Base-by-base conservation (phyloP, 202 grass and related monocot genomes). In the Setaria italica region DNA sequence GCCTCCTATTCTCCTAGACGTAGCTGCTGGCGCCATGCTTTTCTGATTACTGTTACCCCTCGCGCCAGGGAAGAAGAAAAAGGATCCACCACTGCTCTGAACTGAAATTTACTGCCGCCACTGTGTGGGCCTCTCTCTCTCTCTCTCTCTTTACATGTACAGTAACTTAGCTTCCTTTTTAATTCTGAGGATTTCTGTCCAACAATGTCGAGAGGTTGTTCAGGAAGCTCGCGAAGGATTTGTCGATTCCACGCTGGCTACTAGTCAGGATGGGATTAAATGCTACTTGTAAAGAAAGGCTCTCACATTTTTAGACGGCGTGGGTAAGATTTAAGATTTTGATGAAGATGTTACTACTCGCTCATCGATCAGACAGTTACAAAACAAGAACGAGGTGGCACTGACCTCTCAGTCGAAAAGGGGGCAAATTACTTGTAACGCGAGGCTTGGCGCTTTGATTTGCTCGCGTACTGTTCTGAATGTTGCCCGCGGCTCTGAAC, bases 401-500 rank as follows among this genome's bases (percentile, higher is more conserved):
- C 63, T 35, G 63, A 66, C 8, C 63, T 37, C 63, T 66, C 63
- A 17, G 7, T 13, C 33, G 33, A 17, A 3, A 9, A 66, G 2
- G 35, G 35, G 30, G 25, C 25, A 32, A 62, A 4, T 62, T 32
- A 62, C 29, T 32, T 14, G 25, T 13, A 14, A 30, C 30, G 68
- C 13, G 11, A 45, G 42, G 42, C 39, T 41, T 47, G n/a, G 5
- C 2, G 69, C 69, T 32, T 30, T 48, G 25, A 48, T 70, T 21
- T n/a, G 4, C n/a, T 48, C 15, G 21, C 11, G 16, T 64, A 70
- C 51, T 49, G 15, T 21, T 70, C 14, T 20, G 17, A 60, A 19
- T 82, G 62, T 68, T 70, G 45, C 79, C 62, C 71, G 70, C 72
- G 63, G 79, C 45, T 67, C 29, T 32, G 45, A 20, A 53, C 39